Percentiles rank a stretch among this genome's conserved stretches.
Evolutionary conservation across 441 rosid species (phyloP).

Genomic region (Adansonia grandidieri): DNA sequence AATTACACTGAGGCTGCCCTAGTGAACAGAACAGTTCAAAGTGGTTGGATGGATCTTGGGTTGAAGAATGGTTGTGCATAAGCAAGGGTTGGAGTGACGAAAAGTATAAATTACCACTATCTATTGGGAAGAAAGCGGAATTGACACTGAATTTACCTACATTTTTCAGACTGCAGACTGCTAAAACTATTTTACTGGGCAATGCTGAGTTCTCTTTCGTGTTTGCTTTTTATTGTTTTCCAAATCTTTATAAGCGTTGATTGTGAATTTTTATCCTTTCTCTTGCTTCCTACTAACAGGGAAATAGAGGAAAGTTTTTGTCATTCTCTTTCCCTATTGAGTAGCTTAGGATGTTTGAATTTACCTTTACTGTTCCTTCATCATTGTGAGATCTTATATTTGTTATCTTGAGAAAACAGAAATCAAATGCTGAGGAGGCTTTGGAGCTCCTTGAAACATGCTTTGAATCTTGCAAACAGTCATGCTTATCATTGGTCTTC

Average conservation of each 20-base stretch:
- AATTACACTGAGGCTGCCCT: conserved; percentile 13
- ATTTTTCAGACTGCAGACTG: conserved; percentile 1
- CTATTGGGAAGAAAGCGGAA: not conserved
- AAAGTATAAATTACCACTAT: not conserved
- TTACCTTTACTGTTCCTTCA: conserved; percentile 16
- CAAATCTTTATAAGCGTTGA: not conserved
- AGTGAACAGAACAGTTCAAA: conserved; percentile 5
- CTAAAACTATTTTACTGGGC: conserved; percentile 5
- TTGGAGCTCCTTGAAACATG: conserved; percentile 76
- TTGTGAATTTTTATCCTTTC: not conserved
- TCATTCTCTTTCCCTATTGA: conserved; percentile 14
- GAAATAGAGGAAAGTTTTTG: conserved; percentile 13
- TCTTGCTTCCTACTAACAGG: not conserved
- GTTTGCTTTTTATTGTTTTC: conserved; percentile 6
- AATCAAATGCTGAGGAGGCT: conserved; percentile 68
- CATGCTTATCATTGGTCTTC: conserved; percentile 56
- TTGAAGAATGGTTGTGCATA: not conserved
- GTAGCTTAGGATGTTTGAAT: conserved; percentile 24
- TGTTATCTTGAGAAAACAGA: conserved; percentile 43
- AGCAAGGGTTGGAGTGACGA: not conserved
- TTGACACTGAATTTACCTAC: not conserved
- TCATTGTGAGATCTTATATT: conserved; percentile 25
- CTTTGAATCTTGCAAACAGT: conserved; percentile 71
- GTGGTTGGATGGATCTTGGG: conserved; percentile 14
- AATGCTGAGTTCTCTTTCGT: not conserved